Percentiles rank a stretch among this genome's conserved stretches.
Evolutionary conservation across 352 stramenopile genomes (phyloP).

Genomic region (Phytopythium kandeliae): DNA sequence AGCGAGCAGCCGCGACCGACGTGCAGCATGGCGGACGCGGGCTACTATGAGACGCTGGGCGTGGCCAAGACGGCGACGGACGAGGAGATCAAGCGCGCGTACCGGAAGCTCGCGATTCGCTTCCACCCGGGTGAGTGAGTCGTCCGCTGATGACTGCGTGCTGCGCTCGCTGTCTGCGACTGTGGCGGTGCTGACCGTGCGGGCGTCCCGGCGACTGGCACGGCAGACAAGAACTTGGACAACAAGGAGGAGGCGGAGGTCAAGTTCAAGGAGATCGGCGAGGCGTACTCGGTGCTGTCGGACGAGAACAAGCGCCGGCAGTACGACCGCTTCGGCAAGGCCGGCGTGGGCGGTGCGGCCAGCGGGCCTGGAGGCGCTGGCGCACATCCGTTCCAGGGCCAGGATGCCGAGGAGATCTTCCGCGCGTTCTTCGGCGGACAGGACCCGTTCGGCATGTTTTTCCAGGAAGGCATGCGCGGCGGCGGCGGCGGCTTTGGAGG

Average conservation of each 20-base stretch:
- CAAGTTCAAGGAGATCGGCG: conserved; percentile 88
- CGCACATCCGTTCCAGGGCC: conserved; percentile 55
- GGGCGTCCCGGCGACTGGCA: too few species aligned
- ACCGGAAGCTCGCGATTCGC: conserved; percentile 84
- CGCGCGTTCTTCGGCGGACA: conserved; percentile 77
- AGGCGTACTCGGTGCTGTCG: conserved; percentile 90
- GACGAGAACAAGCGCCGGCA: conserved; percentile 84
- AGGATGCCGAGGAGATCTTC: conserved; percentile 81
- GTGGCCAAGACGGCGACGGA: conserved; percentile 66
- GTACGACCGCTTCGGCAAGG: conserved; percentile 91
- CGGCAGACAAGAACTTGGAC: conserved; percentile 88
- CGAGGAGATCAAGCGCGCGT: conserved; percentile 81
- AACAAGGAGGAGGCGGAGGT: conserved; percentile 82
- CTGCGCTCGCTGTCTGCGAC: too few species aligned
- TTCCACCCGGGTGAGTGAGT: conserved; percentile 83
- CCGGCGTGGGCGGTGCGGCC: conserved; percentile 35
- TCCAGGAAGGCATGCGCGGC: conserved; percentile 61
- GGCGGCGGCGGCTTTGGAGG: conserved; percentile 36
- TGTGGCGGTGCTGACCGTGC: not conserved
- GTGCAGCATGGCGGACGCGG: conserved; percentile 35
- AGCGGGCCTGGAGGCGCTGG: conserved; percentile 24
- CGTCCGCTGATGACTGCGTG: too few species aligned
- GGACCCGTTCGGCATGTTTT: conserved; percentile 83
- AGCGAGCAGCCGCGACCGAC: not conserved
- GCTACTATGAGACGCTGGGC: conserved; percentile 70